phyloP scores from a whole-genome alignment of 495 filamentous ascomycete species.

The Penicilliopsis zonata region DNA sequence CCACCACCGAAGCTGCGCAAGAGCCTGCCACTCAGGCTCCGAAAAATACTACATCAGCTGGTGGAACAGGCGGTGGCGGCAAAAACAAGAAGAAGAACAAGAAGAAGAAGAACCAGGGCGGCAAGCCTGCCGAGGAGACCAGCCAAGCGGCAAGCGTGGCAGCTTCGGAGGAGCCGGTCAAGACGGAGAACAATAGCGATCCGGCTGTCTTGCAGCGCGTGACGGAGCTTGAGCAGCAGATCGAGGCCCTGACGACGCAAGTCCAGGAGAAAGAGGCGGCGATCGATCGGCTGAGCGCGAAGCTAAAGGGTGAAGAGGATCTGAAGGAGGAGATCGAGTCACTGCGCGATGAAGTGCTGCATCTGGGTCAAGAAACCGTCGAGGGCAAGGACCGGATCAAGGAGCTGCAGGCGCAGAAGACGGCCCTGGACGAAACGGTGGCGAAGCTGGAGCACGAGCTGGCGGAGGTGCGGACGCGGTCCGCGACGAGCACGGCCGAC shows the following conservation, averaged over 20 bases:
- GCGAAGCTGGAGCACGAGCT: slow-evolving; percentile 52
- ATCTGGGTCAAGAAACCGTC: slow-evolving; percentile 69
- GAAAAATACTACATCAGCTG: slow-evolving; percentile 8
- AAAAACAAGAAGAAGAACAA: slow-evolving; percentile 56
- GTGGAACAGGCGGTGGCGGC: slow-evolving; percentile 8
- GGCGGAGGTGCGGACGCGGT: slow-evolving; percentile 43
- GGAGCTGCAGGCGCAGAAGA: slow-evolving; percentile 47
- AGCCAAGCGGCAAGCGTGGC: slow-evolving; percentile 17
- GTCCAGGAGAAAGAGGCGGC: slow-evolving; percentile 58
- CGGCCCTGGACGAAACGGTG: slow-evolving; percentile 49
- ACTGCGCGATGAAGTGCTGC: slow-evolving; percentile 63
- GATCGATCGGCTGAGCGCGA: slow-evolving; percentile 53
- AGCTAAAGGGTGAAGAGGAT: slow-evolving; percentile 65
- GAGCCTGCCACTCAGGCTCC: slow-evolving; percentile 7
- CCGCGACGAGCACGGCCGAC: slow-evolving; percentile 32
- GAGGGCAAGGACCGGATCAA: slow-evolving; percentile 72
- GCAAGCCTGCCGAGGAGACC: slow-evolving; percentile 34
- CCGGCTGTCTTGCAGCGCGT: slow-evolving; percentile 11
- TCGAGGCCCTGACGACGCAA: slow-evolving; percentile 45
- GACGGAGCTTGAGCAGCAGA: slow-evolving; percentile 36
- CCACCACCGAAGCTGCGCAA: slow-evolving; percentile 4
- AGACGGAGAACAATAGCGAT: slow-evolving; percentile 12
- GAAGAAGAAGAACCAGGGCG: slow-evolving; percentile 85
- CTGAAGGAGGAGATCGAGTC: slow-evolving; percentile 78
- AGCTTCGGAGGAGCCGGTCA: slow-evolving; percentile 8